A percentile compares a stretch with the other conserved stretches of the same genome.
These are phyloP conservation scores for Hypoxylon intermedium DNA, from an alignment of 495 filamentous ascomycete species.

Conservation along the genomic window DNA sequence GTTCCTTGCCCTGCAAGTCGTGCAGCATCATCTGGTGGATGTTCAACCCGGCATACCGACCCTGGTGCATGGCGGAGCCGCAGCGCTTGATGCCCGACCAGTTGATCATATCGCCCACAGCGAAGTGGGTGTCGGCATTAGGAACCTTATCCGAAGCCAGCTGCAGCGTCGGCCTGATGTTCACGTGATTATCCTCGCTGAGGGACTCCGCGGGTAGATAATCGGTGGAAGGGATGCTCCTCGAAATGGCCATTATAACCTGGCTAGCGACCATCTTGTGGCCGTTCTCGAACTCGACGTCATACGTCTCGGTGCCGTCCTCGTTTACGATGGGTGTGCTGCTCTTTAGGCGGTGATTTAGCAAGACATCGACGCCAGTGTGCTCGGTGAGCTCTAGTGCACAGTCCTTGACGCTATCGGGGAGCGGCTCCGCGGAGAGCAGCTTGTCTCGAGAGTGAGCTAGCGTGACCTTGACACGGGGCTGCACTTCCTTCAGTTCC, in stretches of 20 bases:
- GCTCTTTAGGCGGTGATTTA: constrained; percentile 55
- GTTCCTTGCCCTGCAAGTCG: constrained; percentile 47
- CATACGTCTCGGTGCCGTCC: constrained; percentile 37
- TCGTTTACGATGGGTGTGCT: constrained; percentile 43
- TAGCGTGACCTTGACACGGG: constrained; percentile 64
- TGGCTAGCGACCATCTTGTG: constrained; percentile 58
- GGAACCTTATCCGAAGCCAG: constrained; percentile 55
- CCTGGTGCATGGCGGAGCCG: constrained; percentile 72
- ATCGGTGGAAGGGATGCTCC: constrained; percentile 58
- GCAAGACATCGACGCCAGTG: constrained; percentile 62
- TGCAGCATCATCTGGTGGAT: constrained; percentile 63
- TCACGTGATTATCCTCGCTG: constrained; percentile 63
- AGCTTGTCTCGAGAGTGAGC: constrained; percentile 70
- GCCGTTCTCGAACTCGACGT: constrained; percentile 64
- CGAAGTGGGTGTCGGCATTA: constrained; percentile 65
- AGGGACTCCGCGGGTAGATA: constrained; percentile 60
- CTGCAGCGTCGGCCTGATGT: constrained; percentile 55
- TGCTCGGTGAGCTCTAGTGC: constrained; percentile 59
- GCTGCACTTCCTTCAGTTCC: constrained; percentile 67
- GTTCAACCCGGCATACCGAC: constrained; percentile 65
- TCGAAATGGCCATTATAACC: constrained; percentile 67
- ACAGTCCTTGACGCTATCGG: constrained; percentile 67
- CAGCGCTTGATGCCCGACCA: constrained; percentile 77
- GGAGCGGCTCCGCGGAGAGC: constrained; percentile 70
- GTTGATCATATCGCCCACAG: constrained; percentile 59